A percentile compares a stretch with the other conserved stretches of the same genome.
These are phyloP conservation scores for Solanum sparsipilum DNA, from an alignment of 257 asterid genomes.

Conservation along the genomic window DNA sequence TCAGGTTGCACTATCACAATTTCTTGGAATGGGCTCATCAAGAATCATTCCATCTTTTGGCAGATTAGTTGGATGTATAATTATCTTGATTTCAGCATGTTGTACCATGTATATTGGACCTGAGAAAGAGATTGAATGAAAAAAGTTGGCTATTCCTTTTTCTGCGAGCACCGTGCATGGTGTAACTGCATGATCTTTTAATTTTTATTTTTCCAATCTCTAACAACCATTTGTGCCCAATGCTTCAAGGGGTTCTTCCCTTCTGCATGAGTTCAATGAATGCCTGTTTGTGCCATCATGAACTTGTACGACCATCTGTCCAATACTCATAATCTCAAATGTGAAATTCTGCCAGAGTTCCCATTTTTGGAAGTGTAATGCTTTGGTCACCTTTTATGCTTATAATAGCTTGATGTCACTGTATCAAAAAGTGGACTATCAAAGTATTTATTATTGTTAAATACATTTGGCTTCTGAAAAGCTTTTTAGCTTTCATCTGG, in stretches of 20 bases:
- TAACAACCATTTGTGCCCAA: background rate
- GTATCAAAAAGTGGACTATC: background rate
- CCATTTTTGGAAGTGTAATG: background rate
- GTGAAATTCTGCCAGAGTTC: background rate
- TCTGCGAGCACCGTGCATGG: background rate
- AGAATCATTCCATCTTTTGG: slow-evolving; percentile 27
- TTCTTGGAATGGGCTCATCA: slow-evolving; percentile 18
- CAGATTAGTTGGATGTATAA: slow-evolving; percentile 22
- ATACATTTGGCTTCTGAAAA: background rate
- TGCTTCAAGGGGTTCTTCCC: background rate
- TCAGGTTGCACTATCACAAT: slow-evolving; percentile 25
- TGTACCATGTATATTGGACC: slow-evolving; percentile 25
- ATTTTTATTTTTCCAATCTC: background rate
- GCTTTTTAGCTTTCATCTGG: background rate
- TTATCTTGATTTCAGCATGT: slow-evolving; percentile 23
- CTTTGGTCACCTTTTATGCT: background rate
- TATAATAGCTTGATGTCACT: background rate
- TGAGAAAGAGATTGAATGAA: slow-evolving; percentile 23
- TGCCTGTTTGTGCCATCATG: background rate
- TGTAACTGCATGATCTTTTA: background rate
- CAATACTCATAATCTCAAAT: background rate
- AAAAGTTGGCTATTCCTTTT: background rate
- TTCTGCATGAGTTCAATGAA: background rate
- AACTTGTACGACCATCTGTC: background rate
- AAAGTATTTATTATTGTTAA: background rate